Conservation (phyloP, 768 basidiomycete species). For the Inosperma sp. region DNA sequence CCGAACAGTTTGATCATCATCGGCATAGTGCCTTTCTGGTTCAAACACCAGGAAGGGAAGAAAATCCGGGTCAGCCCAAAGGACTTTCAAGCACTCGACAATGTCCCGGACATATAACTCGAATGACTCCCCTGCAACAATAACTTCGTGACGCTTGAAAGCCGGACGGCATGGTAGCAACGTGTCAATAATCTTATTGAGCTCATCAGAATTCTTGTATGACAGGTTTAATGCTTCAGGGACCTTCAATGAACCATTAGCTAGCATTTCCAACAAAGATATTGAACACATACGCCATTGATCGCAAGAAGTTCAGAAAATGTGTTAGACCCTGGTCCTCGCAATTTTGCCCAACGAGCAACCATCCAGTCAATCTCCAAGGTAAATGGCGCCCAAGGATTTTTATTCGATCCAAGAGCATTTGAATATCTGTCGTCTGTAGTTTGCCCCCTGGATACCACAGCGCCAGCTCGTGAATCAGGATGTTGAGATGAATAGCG, state of each 20-base stretch:
- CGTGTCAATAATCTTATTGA: no score
- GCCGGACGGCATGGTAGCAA: slow-evolving; percentile 23
- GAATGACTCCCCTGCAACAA: slow-evolving; percentile 24
- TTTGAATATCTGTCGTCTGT: no score
- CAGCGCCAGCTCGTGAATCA: no score
- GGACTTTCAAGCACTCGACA: no score
- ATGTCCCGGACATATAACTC: no score
- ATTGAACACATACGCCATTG: slow-evolving; percentile 29
- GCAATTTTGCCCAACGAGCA: slow-evolving; percentile 36
- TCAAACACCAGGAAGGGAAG: slow-evolving; percentile 24
- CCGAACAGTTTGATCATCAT: no score
- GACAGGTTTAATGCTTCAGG: slow-evolving; percentile 23
- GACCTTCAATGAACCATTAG: slow-evolving; percentile 17
- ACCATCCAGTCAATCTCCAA: slow-evolving; percentile 29
- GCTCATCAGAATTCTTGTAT: no score
- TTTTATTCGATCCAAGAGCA: no score
- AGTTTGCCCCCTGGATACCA: no score
- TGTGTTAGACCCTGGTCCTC: slow-evolving; percentile 33
- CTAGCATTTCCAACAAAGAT: neutral
- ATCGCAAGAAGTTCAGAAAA: slow-evolving; percentile 36
- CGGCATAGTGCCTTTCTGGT: no score
- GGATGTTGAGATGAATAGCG: no score
- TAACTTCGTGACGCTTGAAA: slow-evolving; percentile 25
- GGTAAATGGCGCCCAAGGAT: no score
- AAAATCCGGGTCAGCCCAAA: slow-evolving; percentile 34